Percentiles rank a stretch among this genome's conserved stretches.
Evolutionary conservation across 192 early-diverging fungal genomes (phyloP).

Genomic region (Backusella morwellensis): DNA sequence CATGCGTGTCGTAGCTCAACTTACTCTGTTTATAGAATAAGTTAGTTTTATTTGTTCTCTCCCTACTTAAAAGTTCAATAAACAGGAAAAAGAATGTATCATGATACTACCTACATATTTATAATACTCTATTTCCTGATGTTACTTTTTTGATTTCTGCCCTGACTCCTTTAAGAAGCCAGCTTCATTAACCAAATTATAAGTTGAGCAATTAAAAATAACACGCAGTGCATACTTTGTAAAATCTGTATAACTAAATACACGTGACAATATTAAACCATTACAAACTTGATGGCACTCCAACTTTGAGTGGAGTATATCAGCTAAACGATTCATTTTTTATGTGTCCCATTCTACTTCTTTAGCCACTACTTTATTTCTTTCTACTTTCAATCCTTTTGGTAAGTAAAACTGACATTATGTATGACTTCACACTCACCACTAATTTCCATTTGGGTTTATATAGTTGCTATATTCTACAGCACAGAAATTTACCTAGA

Average conservation of each 20-base stretch:
- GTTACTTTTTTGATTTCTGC: constrained; percentile 66
- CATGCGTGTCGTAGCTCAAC: constrained; percentile 50
- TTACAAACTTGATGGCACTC: constrained; percentile 78
- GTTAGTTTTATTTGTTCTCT: constrained; percentile 31
- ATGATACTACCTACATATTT: constrained; percentile 27
- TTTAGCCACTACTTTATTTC: too few relatives aligned
- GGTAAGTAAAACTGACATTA: too few relatives aligned
- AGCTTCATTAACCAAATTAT: constrained; percentile 84
- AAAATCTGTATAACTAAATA: constrained; percentile 66
- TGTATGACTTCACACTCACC: too few relatives aligned
- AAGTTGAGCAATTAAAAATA: constrained; percentile 81
- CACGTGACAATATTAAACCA: constrained; percentile 83
- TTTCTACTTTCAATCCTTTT: too few relatives aligned
- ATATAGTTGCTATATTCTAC: too few relatives aligned
- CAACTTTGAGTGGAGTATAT: constrained; percentile 72
- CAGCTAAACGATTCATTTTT: constrained; percentile 82
- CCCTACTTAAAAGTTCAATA: not conserved
- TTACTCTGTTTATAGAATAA: constrained; percentile 48
- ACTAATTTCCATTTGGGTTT: too few relatives aligned
- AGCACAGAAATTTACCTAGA: not conserved
- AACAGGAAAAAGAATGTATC: constrained; percentile 34
- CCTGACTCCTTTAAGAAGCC: constrained; percentile 87
- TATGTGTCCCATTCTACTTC: too few relatives aligned
- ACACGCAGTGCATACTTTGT: constrained; percentile 69
- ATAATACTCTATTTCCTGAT: constrained; percentile 32